A percentile compares a stretch with the other conserved stretches of the same genome.
Conservation (phyloP, 306 rosid genomes). For the Cicer arietinum region DNA sequence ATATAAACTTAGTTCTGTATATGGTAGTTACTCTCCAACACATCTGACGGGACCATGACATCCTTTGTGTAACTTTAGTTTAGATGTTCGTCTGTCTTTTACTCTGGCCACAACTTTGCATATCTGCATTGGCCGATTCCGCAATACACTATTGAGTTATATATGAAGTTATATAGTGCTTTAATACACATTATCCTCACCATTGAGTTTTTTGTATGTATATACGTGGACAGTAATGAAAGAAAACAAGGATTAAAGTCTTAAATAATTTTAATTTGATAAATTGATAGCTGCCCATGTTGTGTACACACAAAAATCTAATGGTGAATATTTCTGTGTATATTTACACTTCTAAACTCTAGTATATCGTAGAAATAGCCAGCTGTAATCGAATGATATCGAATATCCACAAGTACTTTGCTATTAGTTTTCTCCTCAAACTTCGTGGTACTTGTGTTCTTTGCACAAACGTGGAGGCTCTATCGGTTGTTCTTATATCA, state of each 20-base stretch:
- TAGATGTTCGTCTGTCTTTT: conserved; percentile 17
- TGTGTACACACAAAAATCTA: conserved; percentile 17
- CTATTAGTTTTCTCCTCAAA: conserved; percentile 32
- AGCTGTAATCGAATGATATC: conserved; percentile 9
- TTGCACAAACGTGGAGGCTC: conserved; percentile 10
- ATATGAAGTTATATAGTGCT: conserved; percentile 4
- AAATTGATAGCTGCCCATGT: conserved; percentile 21
- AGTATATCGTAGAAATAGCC: conserved; percentile 37
- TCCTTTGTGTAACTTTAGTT: conserved; percentile 38
- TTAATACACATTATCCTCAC: conserved; percentile 35
- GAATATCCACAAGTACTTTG: conserved; percentile 6
- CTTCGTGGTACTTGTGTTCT: conserved; percentile 36
- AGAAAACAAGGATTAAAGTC: conserved; percentile 10
- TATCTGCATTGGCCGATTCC: conserved; percentile 38
- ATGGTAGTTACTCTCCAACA: conserved; percentile 49
- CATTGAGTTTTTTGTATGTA: conserved; percentile 28
- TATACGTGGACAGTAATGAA: conserved; percentile 35
- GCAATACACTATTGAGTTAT: conserved; percentile 25
- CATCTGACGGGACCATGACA: conserved; percentile 39
- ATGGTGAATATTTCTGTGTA: conserved; percentile 37
- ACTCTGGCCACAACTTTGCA: conserved; percentile 26
- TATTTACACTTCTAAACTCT: conserved; percentile 14
- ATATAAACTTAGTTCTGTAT: conserved; percentile 56
- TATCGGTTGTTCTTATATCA: background rate
- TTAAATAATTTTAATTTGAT: conserved; percentile 4